Percentiles rank a stretch among this genome's conserved stretches.
These are phyloP conservation scores for Vanrija pseudolonga DNA, from an alignment of 1,284 basidiomycete genomes.

Conservation along the genomic window DNA sequence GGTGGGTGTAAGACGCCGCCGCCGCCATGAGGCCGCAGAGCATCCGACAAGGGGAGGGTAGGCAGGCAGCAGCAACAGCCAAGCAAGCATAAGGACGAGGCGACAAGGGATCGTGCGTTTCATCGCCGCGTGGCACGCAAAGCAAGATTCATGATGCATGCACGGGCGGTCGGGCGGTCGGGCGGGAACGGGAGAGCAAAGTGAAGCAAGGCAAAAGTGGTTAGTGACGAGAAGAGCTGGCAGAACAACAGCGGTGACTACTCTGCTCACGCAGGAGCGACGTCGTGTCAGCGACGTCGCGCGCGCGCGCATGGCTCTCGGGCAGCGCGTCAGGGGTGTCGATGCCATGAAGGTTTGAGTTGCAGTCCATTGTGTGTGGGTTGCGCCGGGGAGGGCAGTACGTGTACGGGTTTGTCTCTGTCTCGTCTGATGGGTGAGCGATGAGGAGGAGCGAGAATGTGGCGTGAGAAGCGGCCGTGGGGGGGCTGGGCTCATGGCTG, in stretches of 20 bases:
- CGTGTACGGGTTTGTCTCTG: too few relatives aligned
- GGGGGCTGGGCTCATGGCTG: background rate
- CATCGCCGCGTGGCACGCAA: too few relatives aligned
- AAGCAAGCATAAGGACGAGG: background rate
- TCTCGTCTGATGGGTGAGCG: background rate
- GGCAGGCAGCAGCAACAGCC: too few relatives aligned
- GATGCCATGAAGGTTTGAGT: constrained; percentile 12
- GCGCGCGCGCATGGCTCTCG: background rate
- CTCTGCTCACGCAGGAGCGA: constrained; percentile 11
- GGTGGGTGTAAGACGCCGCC: too few relatives aligned
- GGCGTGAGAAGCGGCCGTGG: background rate
- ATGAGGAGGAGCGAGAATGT: background rate
- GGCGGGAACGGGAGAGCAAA: background rate
- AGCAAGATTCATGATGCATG: too few relatives aligned
- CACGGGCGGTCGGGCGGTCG: too few relatives aligned
- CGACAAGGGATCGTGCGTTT: too few relatives aligned
- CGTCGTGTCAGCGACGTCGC: background rate
- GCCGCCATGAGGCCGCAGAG: too few relatives aligned
- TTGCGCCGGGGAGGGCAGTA: too few relatives aligned
- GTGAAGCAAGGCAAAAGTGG: background rate
- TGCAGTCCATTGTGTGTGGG: constrained; percentile 5
- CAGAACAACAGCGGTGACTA: background rate
- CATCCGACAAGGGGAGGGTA: too few relatives aligned
- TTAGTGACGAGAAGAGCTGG: background rate
- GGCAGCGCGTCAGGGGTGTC: constrained; percentile 17